Evolutionary conservation across 1,284 basidiomycete species (phyloP).

Genomic region (Microbotryum silenes-acaulis): DNA sequence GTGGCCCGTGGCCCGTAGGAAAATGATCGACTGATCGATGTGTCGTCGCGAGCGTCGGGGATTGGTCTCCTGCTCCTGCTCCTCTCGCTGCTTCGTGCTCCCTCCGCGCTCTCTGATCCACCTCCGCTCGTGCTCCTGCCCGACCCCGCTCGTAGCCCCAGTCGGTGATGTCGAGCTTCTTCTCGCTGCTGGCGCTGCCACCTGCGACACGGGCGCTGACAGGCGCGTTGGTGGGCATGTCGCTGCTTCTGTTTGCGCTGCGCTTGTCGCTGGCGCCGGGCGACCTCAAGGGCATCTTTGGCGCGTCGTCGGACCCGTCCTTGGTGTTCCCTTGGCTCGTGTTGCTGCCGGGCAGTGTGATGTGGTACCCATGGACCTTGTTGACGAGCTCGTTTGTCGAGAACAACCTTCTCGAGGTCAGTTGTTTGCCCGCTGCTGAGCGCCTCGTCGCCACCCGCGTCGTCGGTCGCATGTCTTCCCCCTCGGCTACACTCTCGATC

Average conservation of each 20-base stretch:
- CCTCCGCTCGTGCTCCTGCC: too few species aligned
- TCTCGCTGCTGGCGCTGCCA: slow-evolving; percentile 58
- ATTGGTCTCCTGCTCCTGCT: too few species aligned
- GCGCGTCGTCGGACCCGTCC: slow-evolving; percentile 45
- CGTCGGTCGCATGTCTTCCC: too few species aligned
- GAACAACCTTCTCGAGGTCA: slow-evolving; percentile 69
- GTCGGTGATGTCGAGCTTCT: slow-evolving; percentile 1
- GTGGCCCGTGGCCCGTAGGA: too few species aligned
- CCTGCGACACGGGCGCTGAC: slow-evolving; percentile 70
- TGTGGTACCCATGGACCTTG: slow-evolving; percentile 90
- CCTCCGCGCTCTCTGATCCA: too few species aligned
- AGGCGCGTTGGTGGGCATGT: slow-evolving; percentile 56
- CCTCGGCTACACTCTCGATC: background rate
- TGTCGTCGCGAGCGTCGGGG: too few species aligned
- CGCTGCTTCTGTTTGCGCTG: slow-evolving; percentile 59
- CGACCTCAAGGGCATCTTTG: slow-evolving; percentile 32
- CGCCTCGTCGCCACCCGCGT: background rate
- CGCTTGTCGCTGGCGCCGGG: slow-evolving; percentile 43
- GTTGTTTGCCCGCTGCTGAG: slow-evolving; percentile 36
- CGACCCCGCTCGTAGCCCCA: background rate
- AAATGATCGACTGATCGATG: too few species aligned
- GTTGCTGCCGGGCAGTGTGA: slow-evolving; percentile 70
- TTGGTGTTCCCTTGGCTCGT: slow-evolving; percentile 64
- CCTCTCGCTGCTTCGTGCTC: too few species aligned
- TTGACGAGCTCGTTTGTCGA: slow-evolving; percentile 81